Conservation (phyloP, 2,329 filamentous ascomycete genomes). For the Fusarium torreyae region DNA sequence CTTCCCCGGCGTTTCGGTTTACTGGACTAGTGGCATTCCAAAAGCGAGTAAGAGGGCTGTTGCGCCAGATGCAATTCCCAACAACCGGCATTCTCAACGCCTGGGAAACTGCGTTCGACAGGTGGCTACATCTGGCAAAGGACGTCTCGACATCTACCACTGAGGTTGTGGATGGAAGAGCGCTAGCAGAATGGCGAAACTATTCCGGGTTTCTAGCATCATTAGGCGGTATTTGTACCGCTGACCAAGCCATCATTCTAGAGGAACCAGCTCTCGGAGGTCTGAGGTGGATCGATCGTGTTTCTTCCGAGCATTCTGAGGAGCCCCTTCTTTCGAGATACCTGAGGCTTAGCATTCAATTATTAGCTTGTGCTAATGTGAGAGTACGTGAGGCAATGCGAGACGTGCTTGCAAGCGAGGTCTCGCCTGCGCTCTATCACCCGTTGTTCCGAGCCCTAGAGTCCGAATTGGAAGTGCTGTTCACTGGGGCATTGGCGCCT, state of each 20-base stretch:
- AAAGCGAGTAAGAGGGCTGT: constrained; percentile 72
- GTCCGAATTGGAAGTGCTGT: constrained; percentile 74
- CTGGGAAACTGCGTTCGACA: constrained; percentile 76
- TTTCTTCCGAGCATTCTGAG: constrained; percentile 71
- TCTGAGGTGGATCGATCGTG: constrained; percentile 75
- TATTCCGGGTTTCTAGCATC: constrained; percentile 78
- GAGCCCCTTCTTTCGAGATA: constrained; percentile 73
- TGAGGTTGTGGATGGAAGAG: constrained; percentile 69
- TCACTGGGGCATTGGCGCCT: constrained; percentile 69
- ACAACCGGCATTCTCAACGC: constrained; percentile 77
- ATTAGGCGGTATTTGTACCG: constrained; percentile 75
- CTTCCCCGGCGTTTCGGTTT: constrained; percentile 75
- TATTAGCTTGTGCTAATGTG: constrained; percentile 75
- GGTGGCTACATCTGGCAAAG: constrained; percentile 75
- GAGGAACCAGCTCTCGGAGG: constrained; percentile 72
- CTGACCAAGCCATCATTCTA: constrained; percentile 68
- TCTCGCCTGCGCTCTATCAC: constrained; percentile 73
- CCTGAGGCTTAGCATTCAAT: constrained; percentile 74
- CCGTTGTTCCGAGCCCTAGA: constrained; percentile 76
- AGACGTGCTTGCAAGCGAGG: constrained; percentile 76
- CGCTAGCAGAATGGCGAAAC: constrained; percentile 77
- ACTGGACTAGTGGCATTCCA: constrained; percentile 80
- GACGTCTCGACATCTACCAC: constrained; percentile 70
- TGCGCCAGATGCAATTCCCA: constrained; percentile 73
- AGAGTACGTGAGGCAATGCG: constrained; percentile 77